Percentiles rank a stretch among this genome's conserved stretches.
phyloP scores from a whole-genome alignment of 2,329 filamentous ascomycete species.

The Atkinsonella texensis region DNA sequence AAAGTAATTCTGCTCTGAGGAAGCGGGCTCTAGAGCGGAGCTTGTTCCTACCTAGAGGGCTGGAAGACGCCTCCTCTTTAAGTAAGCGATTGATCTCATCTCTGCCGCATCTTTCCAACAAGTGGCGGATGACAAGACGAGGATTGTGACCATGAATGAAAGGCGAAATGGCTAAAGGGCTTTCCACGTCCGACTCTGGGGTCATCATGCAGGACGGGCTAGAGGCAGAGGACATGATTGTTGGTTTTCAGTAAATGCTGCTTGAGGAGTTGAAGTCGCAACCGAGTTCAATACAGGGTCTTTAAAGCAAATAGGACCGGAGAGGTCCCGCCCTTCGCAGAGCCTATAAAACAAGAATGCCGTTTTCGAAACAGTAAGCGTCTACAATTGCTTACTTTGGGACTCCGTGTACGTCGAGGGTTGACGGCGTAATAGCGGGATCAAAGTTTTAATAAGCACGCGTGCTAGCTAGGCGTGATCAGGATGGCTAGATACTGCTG shows the following conservation, averaged over 20 bases:
- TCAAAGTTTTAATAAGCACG: not conserved
- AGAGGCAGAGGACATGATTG: constrained; percentile 9
- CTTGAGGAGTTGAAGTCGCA: not conserved
- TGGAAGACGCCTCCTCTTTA: constrained; percentile 7
- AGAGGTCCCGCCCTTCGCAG: not conserved
- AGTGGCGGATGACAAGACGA: constrained; percentile 6
- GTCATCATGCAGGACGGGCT: constrained; percentile 10
- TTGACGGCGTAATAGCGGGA: no score
- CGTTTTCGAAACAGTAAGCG: not conserved
- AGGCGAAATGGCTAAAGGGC: constrained; percentile 5
- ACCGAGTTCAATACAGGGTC: not conserved
- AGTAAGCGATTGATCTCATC: constrained; percentile 8
- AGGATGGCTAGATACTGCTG: not conserved
- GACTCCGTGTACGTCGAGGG: not conserved
- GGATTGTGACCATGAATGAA: constrained; percentile 1
- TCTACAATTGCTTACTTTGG: not conserved
- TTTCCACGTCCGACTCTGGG: constrained; percentile 9
- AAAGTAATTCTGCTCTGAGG: no score
- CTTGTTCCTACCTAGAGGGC: not conserved
- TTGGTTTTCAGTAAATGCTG: not conserved
- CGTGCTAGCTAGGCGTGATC: not conserved
- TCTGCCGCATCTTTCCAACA: constrained; percentile 7
- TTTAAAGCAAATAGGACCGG: not conserved
- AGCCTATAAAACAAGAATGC: not conserved
- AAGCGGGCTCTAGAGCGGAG: not conserved